Percentiles rank a stretch among this genome's conserved stretches.
phyloP scores from a whole-genome alignment of 2,329 filamentous ascomycete species.

The Colletotrichum echinochloae region DNA sequence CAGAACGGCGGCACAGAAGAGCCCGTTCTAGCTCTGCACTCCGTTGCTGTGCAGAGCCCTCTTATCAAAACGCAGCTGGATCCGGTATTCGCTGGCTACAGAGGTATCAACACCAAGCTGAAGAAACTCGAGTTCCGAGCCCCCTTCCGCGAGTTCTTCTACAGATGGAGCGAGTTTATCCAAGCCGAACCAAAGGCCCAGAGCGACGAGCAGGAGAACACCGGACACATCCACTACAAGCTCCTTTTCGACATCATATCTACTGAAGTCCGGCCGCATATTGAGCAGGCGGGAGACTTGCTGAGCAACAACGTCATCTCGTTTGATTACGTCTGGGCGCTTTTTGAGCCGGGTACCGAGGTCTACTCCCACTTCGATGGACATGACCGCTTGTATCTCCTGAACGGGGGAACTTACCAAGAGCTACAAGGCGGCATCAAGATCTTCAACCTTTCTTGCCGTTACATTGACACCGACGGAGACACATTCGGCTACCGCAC shows the following conservation, averaged over 20 bases:
- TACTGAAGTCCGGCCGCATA: neutral
- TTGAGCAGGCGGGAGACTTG: neutral
- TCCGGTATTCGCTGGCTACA: neutral
- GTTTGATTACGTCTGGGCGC: neutral
- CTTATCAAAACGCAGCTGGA: neutral
- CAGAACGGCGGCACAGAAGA: neutral
- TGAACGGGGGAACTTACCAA: neutral
- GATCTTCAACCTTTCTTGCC: neutral
- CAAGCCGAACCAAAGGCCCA: too few species aligned
- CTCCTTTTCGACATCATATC: constrained; percentile 1
- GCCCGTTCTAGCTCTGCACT: constrained; percentile 2
- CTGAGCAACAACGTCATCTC: constrained; percentile 2
- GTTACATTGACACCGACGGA: constrained; percentile 1
- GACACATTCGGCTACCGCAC: neutral
- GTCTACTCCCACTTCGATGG: neutral
- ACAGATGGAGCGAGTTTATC: neutral
- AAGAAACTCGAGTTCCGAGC: constrained; percentile 1
- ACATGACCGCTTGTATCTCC: neutral
- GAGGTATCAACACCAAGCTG: neutral
- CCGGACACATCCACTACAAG: neutral
- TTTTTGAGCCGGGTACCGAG: constrained; percentile 2
- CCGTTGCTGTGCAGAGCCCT: neutral
- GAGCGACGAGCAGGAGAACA: neutral
- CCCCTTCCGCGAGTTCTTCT: neutral
- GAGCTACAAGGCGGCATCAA: neutral